Evolutionary conservation across 768 basidiomycete genomes (phyloP).

Genomic region (Lactarius pseudohatsudake): DNA sequence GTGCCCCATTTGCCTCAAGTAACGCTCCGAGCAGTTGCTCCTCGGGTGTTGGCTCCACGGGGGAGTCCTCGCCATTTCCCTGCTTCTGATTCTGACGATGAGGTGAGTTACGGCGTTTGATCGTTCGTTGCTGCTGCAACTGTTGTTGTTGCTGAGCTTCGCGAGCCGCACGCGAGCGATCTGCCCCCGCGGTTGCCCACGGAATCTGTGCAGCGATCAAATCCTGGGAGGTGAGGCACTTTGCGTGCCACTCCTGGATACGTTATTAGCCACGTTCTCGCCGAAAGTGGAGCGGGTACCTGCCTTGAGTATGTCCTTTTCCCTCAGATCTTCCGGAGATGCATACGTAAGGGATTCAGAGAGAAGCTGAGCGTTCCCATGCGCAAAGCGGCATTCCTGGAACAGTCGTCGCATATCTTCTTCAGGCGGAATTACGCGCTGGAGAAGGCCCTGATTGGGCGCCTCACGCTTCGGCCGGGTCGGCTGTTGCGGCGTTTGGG

Average conservation of each 20-base stretch:
- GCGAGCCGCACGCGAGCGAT: constrained; percentile 52
- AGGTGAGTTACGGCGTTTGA: constrained; percentile 15
- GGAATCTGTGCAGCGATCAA: constrained; percentile 84
- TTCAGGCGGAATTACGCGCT: constrained; percentile 63
- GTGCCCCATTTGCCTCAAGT: constrained; percentile 69
- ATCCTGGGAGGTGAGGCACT: constrained; percentile 81
- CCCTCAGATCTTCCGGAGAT: constrained; percentile 66
- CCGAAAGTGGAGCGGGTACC: constrained; percentile 28
- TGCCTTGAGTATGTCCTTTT: constrained; percentile 66
- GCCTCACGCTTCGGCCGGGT: constrained; percentile 28
- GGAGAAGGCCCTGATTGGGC: constrained; percentile 32
- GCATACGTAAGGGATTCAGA: constrained; percentile 68
- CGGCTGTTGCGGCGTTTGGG: constrained; percentile 9
- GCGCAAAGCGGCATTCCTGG: constrained; percentile 82
- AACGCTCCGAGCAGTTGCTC: constrained; percentile 73
- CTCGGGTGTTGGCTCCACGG: constrained; percentile 59
- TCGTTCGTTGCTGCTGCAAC: constrained; percentile 21
- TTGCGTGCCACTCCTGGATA: constrained; percentile 76
- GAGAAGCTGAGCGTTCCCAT: constrained; percentile 75
- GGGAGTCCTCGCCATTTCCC: constrained; percentile 30
- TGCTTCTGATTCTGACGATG: constrained; percentile 11
- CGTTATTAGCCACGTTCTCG: constrained; percentile 10
- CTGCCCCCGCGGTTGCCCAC: constrained; percentile 85
- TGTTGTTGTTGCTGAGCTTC: constrained; percentile 15
- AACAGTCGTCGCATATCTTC: constrained; percentile 83